Evolutionary conservation across 2,329 filamentous ascomycete species (phyloP), one percentile per base, ranked within the genome.

Genomic region (Aureobasidium sp.): DNA sequence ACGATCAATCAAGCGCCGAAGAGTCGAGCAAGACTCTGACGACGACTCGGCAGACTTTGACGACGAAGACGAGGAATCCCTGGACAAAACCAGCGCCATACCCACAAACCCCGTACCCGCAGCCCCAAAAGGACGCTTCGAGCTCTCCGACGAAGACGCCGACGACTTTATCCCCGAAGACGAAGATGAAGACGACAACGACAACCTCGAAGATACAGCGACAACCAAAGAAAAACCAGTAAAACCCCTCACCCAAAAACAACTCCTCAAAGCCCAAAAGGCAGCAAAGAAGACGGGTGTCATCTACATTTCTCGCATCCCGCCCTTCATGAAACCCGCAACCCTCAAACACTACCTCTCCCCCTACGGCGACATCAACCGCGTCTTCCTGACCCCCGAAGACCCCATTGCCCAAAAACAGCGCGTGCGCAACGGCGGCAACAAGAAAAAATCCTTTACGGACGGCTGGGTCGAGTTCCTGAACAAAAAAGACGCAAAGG

Each of bases 401-500:
- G 86, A 91, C 70, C 82, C 86, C 0, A 74, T 82, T 3, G 80
- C 82, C 6, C 88, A 90, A 68, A 78, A 83, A 8, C 82, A 84
- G 29, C 86, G 90, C 34, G 80, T 91, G 14, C 82, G 83, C 61
- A 82, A 81, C 56, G 90, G 91, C 56, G 90, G 90, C 63, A 94
- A 93, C 77, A 91, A 91, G 77, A 91, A 91, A 75, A 84, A 86
- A 64, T 84, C 84, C n/a, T 94, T 86, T 75, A 87, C 85, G 3
- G 91, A 95, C 74, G 91, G 90, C 49, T 95, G 90, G 90, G 85
- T 94, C 31, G 91, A 95, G 73, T 95, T 93, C 69, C 74, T 85
- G 39, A 80, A 82, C 65, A 94, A 94, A 74, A 81, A 82, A 65
- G 86, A 92, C 65, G 90, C 90, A 39, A 91, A 92, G 73, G 78